Conservation (phyloP, 1,284 basidiomycete species). For the Amylostereum areolatum region DNA sequence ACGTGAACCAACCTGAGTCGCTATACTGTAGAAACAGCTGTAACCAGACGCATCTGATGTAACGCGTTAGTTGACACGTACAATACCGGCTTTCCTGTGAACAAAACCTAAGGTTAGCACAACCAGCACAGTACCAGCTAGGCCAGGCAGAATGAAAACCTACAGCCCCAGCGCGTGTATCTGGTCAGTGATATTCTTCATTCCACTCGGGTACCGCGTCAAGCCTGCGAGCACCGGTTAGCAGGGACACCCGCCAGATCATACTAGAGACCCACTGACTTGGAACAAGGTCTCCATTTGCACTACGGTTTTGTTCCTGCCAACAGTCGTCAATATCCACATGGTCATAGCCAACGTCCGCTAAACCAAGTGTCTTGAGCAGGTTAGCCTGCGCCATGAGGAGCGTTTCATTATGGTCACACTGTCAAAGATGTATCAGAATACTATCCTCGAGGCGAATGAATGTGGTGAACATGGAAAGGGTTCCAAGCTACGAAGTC, state of each 20-base stretch:
- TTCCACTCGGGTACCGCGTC: conserved; percentile 40
- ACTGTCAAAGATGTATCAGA: conserved; percentile 25
- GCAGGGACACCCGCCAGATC: too few species aligned
- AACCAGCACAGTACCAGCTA: not conserved
- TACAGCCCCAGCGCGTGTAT: conserved; percentile 49
- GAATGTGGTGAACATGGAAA: conserved; percentile 34
- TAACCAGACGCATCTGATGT: not conserved
- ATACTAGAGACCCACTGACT: conserved; percentile 15
- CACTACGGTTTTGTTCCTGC: conserved; percentile 42
- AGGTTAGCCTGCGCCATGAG: conserved; percentile 40
- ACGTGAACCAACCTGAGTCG: conserved; percentile 47
- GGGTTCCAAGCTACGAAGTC: conserved; percentile 47
- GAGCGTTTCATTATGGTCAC: conserved; percentile 46
- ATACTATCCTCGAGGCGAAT: not conserved
- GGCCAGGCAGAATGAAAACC: conserved; percentile 13
- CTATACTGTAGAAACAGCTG: conserved; percentile 30
- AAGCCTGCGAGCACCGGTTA: conserved; percentile 31
- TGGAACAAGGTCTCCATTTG: conserved; percentile 41
- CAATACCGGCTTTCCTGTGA: conserved; percentile 5
- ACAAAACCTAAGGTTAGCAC: not conserved
- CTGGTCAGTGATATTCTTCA: conserved; percentile 43
- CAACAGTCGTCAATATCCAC: conserved; percentile 58
- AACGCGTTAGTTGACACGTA: not conserved
- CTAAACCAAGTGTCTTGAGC: conserved; percentile 42
- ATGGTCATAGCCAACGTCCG: conserved; percentile 44